phyloP scores from a whole-genome alignment of 2,329 filamentous ascomycete genomes.

The Fusarium scirpi region DNA sequence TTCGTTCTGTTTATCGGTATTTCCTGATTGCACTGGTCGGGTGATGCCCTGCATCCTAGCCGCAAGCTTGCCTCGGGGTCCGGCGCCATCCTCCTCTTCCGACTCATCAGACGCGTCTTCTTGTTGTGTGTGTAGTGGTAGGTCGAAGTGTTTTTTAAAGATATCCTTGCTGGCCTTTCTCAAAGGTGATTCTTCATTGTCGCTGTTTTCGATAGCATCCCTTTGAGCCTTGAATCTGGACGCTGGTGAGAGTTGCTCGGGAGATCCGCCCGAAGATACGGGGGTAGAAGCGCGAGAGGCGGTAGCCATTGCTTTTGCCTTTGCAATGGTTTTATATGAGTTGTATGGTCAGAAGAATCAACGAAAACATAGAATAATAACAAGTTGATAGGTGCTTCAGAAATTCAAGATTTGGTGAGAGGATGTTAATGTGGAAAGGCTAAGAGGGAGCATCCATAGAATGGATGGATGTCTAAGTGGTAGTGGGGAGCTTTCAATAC shows the following conservation, averaged over 20 bases:
- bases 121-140: slow-evolving; percentile 48
- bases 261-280: slow-evolving; percentile 55
- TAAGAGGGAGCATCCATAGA: not conserved
- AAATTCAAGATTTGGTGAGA: slow-evolving; percentile 6
- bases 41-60: slow-evolving; percentile 67
- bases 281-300: slow-evolving; percentile 60
- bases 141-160: slow-evolving; percentile 5
- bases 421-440: slow-evolving; percentile 6
- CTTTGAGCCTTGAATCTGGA: slow-evolving; percentile 68
- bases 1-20: slow-evolving; percentile 35
- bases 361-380: not conserved
- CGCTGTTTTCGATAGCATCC: slow-evolving; percentile 62
- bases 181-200: slow-evolving; percentile 55
- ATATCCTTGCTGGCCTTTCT: slow-evolving; percentile 25
- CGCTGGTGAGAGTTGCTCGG: slow-evolving; percentile 62
- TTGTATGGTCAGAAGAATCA: not conserved
- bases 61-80: slow-evolving; percentile 73
- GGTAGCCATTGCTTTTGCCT: slow-evolving; percentile 57
- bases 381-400: not conserved
- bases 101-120: slow-evolving; percentile 62
- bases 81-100: slow-evolving; percentile 49
- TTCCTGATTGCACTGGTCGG: slow-evolving; percentile 29
- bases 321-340: slow-evolving; percentile 8
- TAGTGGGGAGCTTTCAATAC: slow-evolving; percentile 47
- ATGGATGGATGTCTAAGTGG: slow-evolving; percentile 34